phyloP scores from a whole-genome alignment of 257 asterid genomes.

The Ophiorrhiza pumila region DNA sequence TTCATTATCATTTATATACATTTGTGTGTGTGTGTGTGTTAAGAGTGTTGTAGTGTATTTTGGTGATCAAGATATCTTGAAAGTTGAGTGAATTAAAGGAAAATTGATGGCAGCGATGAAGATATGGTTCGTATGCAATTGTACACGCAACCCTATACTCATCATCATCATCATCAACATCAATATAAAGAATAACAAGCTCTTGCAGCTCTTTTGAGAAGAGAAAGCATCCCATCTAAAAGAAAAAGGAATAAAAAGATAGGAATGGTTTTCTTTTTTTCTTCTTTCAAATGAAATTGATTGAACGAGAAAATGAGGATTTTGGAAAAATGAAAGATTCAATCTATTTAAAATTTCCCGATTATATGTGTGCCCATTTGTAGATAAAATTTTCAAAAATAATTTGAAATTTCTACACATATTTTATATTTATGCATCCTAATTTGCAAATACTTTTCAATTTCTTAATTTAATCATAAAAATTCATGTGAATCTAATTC shows the following conservation, averaged over 20 bases:
- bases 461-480: no score
- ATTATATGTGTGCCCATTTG: no score
- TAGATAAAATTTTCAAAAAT: no score
- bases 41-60: no score
- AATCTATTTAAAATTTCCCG: no score
- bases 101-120: neutral
- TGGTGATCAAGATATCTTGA: no score
- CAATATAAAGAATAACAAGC: no score
- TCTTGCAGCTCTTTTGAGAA: slow-evolving; percentile 8
- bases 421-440: no score
- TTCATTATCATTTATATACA: no score
- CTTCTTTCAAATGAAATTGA: neutral
- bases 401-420: neutral
- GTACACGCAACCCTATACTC: neutral
- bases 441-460: no score
- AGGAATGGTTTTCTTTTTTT: neutral
- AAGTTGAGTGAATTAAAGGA: neutral
- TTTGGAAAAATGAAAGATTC: neutral
- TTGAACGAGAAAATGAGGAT: neutral
- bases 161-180: neutral
- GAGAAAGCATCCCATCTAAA: neutral
- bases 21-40: no score
- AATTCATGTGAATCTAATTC: no score
- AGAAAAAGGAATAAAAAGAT: neutral
- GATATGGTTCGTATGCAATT: neutral